Evolutionary conservation across 148 eudicot genomes (phyloP), one percentile per base, ranked within the genome.

Genomic region (Dianthus caryophyllus): DNA sequence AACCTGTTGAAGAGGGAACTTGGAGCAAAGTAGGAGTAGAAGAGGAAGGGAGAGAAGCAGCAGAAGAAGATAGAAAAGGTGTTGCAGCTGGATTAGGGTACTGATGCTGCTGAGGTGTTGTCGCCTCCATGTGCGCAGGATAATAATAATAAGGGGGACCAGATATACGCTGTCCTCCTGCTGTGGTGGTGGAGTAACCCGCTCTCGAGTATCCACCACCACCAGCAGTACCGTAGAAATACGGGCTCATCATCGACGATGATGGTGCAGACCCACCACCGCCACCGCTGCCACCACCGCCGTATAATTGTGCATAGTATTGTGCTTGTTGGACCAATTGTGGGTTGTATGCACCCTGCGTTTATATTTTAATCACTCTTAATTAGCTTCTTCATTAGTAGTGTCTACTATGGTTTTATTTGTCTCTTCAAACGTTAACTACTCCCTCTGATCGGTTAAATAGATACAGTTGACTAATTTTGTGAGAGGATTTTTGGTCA

Each of bases 261-360:
- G 84, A 61, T 1, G 86, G 66, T 36, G 85, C 46, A 22, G 73
- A 29, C 61, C 87, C 78, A 7, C 67, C 57, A 53, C 57, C 52
- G 4, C 52, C 96, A 63, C 52, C 96, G 60, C 87, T 74, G 64
- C 67, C 57, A 53, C 27, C 52, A 15, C 52, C 96, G 60, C 52
- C 91, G 60, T 84, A 83, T 31, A 74, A 33, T 54, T 89, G 85
- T 65, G 80, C 77, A 71, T 85, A 89, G 67, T 87, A 89, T 54
- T 83, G 85, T 26, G 82, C 66, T 71, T 84, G 90, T 50, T 85
- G 87, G 36, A 74, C 50, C 56, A 33, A 3, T 33, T 86, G 91
- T 57, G 82, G 86, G 69, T 84, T 87, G 79, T 87, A 87, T 58
- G 75, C 67, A 11, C 72, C 78, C 96, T 89, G 84, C 71, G 54